Evolutionary conservation across 208 protist genomes (phyloP).

Genomic region (Trypanosoma grayi): DNA sequence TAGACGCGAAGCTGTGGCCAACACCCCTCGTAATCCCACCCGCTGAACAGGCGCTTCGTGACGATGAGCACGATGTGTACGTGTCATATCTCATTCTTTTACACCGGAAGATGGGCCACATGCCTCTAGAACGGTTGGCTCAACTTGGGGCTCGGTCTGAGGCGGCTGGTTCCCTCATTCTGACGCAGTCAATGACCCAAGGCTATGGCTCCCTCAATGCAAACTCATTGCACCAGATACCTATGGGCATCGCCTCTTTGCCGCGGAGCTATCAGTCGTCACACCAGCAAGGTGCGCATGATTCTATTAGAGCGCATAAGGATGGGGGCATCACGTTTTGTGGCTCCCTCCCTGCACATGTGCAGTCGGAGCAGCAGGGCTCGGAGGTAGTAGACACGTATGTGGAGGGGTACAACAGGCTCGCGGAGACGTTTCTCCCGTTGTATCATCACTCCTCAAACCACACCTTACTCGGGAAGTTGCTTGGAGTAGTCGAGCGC

Average conservation of each 20-base stretch:
- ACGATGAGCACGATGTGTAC: slow-evolving; percentile 69
- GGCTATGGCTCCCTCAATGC: slow-evolving; percentile 87
- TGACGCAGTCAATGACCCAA: slow-evolving; percentile 49
- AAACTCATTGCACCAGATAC: slow-evolving; percentile 69
- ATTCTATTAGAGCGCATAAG: slow-evolving; percentile 4
- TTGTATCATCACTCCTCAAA: slow-evolving; percentile 30
- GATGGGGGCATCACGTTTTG: slow-evolving; percentile 28
- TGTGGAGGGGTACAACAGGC: slow-evolving; percentile 63
- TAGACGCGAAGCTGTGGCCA: slow-evolving; percentile 82
- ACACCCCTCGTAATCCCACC: slow-evolving; percentile 63
- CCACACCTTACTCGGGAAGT: slow-evolving; percentile 56
- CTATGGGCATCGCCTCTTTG: not conserved
- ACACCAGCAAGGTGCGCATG: slow-evolving; percentile 22
- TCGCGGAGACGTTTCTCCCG: slow-evolving; percentile 61
- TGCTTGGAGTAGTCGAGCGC: slow-evolving; percentile 54
- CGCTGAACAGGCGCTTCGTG: slow-evolving; percentile 68
- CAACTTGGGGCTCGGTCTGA: slow-evolving; percentile 40
- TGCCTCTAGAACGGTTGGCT: slow-evolving; percentile 40
- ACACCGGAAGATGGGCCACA: slow-evolving; percentile 58
- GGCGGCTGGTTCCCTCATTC: slow-evolving; percentile 44
- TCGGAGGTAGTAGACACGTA: slow-evolving; percentile 40
- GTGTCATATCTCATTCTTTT: slow-evolving; percentile 73
- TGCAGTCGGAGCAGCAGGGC: slow-evolving; percentile 23
- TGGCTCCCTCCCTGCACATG: slow-evolving; percentile 31
- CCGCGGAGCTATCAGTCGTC: slow-evolving; percentile 38